Evolutionary conservation across 345 rosid genomes (phyloP).

Genomic region (Heritiera fomes): DNA sequence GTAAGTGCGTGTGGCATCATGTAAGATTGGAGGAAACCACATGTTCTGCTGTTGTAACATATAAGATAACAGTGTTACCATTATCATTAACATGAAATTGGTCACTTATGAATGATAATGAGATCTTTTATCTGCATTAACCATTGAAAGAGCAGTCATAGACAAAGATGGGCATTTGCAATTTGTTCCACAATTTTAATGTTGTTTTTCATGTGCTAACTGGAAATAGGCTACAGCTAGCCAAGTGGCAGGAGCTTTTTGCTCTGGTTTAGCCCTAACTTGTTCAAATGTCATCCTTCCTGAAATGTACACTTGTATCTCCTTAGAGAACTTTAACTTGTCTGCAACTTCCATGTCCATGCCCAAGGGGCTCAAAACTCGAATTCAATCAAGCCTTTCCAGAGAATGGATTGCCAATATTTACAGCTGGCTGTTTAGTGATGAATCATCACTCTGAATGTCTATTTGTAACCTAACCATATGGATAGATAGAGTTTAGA

Average conservation of each 20-base stretch:
- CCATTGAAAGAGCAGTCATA: too few species aligned
- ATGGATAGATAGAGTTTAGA: background rate
- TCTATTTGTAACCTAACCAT: background rate
- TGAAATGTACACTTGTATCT: too few species aligned
- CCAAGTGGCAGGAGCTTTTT: too few species aligned
- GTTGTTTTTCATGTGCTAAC: too few species aligned
- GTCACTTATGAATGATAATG: background rate
- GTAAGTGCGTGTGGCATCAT: background rate
- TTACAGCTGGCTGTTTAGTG: background rate
- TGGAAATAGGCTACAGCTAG: too few species aligned
- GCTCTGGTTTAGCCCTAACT: too few species aligned
- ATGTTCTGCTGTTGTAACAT: slow-evolving; percentile 12
- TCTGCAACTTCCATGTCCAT: background rate
- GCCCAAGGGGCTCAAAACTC: background rate
- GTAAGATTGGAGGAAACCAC: background rate
- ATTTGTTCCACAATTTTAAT: too few species aligned
- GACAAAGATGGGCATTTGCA: too few species aligned
- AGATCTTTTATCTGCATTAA: too few species aligned
- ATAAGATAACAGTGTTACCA: background rate
- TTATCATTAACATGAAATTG: too few species aligned
- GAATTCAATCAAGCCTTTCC: background rate
- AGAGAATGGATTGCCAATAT: background rate
- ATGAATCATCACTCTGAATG: too few species aligned
- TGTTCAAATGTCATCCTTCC: background rate
- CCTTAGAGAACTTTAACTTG: background rate